Conservation (phyloP, 495 filamentous ascomycete species). For the Lichina pygmaea region DNA sequence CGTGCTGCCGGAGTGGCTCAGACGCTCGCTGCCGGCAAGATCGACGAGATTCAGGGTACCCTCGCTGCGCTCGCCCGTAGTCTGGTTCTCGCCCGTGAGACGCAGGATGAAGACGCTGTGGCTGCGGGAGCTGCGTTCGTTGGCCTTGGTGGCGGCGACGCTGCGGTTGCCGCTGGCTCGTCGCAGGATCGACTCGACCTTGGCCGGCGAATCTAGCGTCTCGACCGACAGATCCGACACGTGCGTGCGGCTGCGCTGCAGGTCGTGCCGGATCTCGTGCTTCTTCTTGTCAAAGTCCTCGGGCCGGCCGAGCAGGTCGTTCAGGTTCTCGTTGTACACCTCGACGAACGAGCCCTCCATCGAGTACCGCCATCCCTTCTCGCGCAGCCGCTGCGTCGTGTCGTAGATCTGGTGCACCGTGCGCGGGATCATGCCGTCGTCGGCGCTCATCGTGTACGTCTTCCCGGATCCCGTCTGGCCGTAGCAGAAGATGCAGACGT, state of each 20-base stretch:
- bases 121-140: conserved; percentile 76
- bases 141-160: conserved; percentile 87
- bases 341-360: conserved; percentile 97
- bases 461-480: conserved; percentile 94
- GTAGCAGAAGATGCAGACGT: conserved; percentile 98
- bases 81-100: conserved; percentile 51
- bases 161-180: conserved; percentile 62
- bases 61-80: conserved; percentile 63
- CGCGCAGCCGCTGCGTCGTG: conserved; percentile 50
- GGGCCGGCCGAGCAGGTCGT: conserved; percentile 62
- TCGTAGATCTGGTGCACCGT: conserved; percentile 84
- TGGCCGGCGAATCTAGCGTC: conserved; percentile 43
- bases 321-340: conserved; percentile 93
- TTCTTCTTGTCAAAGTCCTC: conserved; percentile 63
- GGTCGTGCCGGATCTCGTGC: conserved; percentile 78
- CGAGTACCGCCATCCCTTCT: conserved; percentile 80
- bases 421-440: conserved; percentile 85
- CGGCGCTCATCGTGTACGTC: conserved; percentile 84
- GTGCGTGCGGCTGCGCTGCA: conserved; percentile 48
- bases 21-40: conserved; percentile 73
- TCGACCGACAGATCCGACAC: conserved; percentile 69
- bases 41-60: conserved; percentile 94
- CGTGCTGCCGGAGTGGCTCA: conserved; percentile 59
- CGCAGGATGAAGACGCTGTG: conserved; percentile 94
- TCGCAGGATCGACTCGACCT: conserved; percentile 52